Evolutionary conservation across 2,329 filamentous ascomycete species (phyloP), one percentile per base, ranked within the genome.

Genomic region (Paecilomyces sp.): DNA sequence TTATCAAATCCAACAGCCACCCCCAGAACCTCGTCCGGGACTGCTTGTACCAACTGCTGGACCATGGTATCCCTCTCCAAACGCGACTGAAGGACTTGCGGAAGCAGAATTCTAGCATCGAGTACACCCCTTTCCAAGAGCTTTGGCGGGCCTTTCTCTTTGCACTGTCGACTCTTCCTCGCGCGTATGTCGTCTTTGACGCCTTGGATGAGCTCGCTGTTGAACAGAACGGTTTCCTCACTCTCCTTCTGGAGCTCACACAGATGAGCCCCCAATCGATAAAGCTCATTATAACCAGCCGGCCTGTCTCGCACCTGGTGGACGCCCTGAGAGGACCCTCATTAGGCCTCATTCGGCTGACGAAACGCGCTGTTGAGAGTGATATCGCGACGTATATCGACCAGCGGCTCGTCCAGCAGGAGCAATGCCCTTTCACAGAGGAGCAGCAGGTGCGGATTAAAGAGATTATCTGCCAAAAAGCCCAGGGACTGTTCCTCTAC

Each of bases 171-270:
- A 52, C 50, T 52, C 50, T 52, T 52, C 50, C 50, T 52, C 50
- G 50, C 8, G 50, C 50, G 50, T 52, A 52, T 52, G 50, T 52
- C 50, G 50, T 52, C 50, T n/a, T 70, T 0, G 79, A 81, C 61
- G 78, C 78, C 0, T 67, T 81, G 2, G 80, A 82, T 60, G 79
- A 82, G 64, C 80, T 81, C 31, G 73, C 75, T 79, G 47, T 65
- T n/a, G 73, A 67, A 0, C 65, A 76, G 15, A 70, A 74, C 2
- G 41, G 61, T 0, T 78, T 80, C 31, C 60, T 80, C 2, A 54
- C 69, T 3, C 55, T 64, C 1, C 66, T 81, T 0, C 64, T 66
- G 1, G 57, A 61, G 0, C 65, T 81, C 0, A 74, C 72, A 0
- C 60, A 67, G 4, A 68, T 66, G 64, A 63, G 60, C 2, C 71